These are phyloP conservation scores for Dendrocalamus latiflorus DNA, from an alignment of 202 grass and related monocot species.

Conservation along the genomic window DNA sequence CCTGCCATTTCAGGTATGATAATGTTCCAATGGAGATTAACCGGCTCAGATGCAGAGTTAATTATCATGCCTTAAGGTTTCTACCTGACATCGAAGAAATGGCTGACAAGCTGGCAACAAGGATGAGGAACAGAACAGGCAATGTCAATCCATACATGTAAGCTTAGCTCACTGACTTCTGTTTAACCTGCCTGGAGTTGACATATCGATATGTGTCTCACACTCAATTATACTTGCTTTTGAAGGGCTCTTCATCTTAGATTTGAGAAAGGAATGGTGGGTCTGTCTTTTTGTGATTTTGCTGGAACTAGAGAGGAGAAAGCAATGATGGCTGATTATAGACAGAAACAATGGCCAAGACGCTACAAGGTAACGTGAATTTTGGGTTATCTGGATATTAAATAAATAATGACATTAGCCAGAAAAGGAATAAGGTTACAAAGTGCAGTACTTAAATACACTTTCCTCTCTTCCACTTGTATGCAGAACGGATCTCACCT, in stretches of 20 bases:
- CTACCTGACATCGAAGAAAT: constrained; percentile 93
- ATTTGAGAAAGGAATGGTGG: constrained; percentile 99
- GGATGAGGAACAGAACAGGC: constrained; percentile 80
- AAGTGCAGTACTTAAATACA: background rate
- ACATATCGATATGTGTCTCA: constrained; percentile 27
- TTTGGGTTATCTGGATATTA: background rate
- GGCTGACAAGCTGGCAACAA: constrained; percentile 83
- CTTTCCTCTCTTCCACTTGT: constrained; percentile 3
- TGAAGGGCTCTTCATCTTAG: constrained; percentile 94
- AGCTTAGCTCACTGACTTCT: constrained; percentile 12
- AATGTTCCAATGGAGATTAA: constrained; percentile 98
- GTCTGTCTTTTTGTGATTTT: constrained; percentile 98
- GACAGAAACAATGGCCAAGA: constrained; percentile 89
- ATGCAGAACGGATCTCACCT: constrained; percentile 93
- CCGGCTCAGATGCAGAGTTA: constrained; percentile 88
- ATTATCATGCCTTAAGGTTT: constrained; percentile 98
- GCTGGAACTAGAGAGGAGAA: constrained; percentile 91
- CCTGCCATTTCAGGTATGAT: constrained; percentile 67
- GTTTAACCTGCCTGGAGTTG: background rate
- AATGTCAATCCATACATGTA: constrained; percentile 89
- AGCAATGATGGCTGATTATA: constrained; percentile 87
- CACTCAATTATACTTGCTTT: constrained; percentile 13
- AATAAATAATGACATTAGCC: background rate
- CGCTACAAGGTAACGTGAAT: constrained; percentile 69
- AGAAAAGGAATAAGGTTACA: background rate